Conservation (phyloP, 2,329 filamentous ascomycete species). For the Arthroderma sp. region DNA sequence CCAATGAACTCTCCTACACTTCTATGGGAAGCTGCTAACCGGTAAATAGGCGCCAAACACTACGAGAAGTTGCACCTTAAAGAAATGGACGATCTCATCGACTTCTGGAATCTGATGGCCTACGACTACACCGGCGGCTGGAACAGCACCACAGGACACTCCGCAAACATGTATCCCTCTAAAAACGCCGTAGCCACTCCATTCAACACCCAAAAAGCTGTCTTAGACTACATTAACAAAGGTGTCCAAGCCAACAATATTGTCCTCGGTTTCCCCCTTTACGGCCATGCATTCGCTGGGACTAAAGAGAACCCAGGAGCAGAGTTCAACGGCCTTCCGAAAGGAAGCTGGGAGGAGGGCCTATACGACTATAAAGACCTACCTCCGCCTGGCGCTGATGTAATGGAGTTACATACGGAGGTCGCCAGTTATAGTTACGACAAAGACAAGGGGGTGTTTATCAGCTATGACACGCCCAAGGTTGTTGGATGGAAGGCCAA, state of each 20-base stretch:
- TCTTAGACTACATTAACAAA: conserved; percentile 55
- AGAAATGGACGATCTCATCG: conserved; percentile 37
- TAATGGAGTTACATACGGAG: conserved; percentile 47
- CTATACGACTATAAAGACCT: conserved; percentile 83
- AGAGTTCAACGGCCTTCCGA: conserved; percentile 56
- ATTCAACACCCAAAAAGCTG: conserved; percentile 60
- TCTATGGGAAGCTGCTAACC: background rate
- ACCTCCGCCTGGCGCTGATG: conserved; percentile 53
- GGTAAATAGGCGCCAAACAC: conserved; percentile 28
- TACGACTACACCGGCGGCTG: conserved; percentile 83
- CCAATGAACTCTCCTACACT: background rate
- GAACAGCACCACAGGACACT: conserved; percentile 61
- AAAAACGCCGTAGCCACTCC: conserved; percentile 55
- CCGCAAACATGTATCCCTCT: conserved; percentile 63
- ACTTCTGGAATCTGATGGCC: conserved; percentile 56
- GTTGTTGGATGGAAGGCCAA: conserved; percentile 58
- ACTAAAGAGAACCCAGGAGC: conserved; percentile 59
- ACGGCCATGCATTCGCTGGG: conserved; percentile 70
- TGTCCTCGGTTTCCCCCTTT: conserved; percentile 82
- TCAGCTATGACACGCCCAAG: conserved; percentile 62
- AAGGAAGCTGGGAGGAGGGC: conserved; percentile 73
- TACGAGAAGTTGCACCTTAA: conserved; percentile 34
- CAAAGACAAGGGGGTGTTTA: conserved; percentile 45
- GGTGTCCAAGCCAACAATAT: conserved; percentile 61
- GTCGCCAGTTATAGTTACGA: conserved; percentile 67